These are phyloP conservation scores for Penicillium sclerotigenum DNA, from an alignment of 2,329 filamentous ascomycete genomes.

Conservation along the genomic window DNA sequence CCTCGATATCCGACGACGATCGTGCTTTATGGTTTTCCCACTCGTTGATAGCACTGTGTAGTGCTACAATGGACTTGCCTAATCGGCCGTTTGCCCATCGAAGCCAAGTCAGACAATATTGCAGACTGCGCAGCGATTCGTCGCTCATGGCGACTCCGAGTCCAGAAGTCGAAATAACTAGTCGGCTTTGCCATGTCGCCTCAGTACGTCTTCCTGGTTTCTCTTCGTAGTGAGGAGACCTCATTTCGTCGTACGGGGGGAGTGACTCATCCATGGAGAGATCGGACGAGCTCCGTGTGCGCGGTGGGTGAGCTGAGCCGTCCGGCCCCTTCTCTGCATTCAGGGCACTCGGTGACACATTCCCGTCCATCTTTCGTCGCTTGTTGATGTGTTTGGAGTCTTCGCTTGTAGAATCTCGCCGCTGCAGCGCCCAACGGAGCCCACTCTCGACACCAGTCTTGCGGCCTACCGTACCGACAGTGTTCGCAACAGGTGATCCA, in stretches of 20 bases:
- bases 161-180: conserved; percentile 87
- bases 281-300: conserved; percentile 57
- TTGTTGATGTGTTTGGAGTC: conserved; percentile 37
- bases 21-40: conserved; percentile 61
- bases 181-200: conserved; percentile 69
- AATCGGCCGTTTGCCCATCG: conserved; percentile 80
- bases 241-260: conserved; percentile 77
- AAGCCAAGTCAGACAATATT: conserved; percentile 78
- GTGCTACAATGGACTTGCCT: conserved; percentile 66
- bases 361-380: conserved; percentile 44
- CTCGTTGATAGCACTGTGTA: conserved; percentile 74
- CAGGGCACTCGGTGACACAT: conserved; percentile 36
- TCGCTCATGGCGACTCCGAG: conserved; percentile 89
- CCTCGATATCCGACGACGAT: conserved; percentile 17
- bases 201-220: conserved; percentile 33
- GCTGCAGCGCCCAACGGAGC: conserved; percentile 73
- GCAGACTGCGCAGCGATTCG: conserved; percentile 77
- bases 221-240: conserved; percentile 68
- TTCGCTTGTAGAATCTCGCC: conserved; percentile 34
- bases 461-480: conserved; percentile 76
- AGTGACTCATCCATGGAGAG: conserved; percentile 70
- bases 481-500: conserved; percentile 76
- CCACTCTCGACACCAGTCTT: conserved; percentile 85
- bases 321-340: conserved; percentile 48
- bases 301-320: conserved; percentile 17